Evolutionary conservation across 345 rosid species (phyloP), one percentile per base, ranked within the genome.

Genomic region (Draba incana): DNA sequence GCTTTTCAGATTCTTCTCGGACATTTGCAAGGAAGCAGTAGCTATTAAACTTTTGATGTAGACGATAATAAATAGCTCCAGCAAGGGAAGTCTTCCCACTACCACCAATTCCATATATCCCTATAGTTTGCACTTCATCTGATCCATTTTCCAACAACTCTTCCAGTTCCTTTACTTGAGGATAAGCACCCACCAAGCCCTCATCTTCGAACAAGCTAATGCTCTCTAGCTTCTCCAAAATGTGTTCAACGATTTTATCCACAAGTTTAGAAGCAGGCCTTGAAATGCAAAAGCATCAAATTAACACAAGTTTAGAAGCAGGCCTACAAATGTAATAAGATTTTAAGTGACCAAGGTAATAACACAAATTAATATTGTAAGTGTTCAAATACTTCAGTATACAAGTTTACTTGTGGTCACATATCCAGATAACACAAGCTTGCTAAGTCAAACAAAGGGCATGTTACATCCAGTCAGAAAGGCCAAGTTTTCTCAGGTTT

Each of bases 61-160:
- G 50, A 30, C 63, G 20, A 47, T 78, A 50, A 37, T 48, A 79
- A 8, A 81, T 25, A 13, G 61, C 81, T 25, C 53, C 62, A 44
- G 86, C 82, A 28, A 81, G 30, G 24, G 87, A 60, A 3, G 83
- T 81, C 60, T 83, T 83, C 1, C 87, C 88, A 3, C 75, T 68
- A 1, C 88, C 84, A 24, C 78, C 75, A 52, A 76, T 68, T 4
- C 84, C 85, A 56, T 54, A 63, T 20, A 81, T 78, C 12, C 88
- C 82, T 15, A 76, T 14, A 9, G 57, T 51, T 10, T 20, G 62
- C 27, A 79, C 63, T 38, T 68, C 75, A 8, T 4, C 13, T 2
- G 54, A 39, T 1, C 20, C 58, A 5, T 46, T 45, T n/a, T 48
- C 1, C 41, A 83, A 10, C 4, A 64, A 11, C n/a, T 41, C 47